Evolutionary conservation across 2,329 filamentous ascomycete genomes (phyloP).

Genomic region (Aspergillus eucalypticola): DNA sequence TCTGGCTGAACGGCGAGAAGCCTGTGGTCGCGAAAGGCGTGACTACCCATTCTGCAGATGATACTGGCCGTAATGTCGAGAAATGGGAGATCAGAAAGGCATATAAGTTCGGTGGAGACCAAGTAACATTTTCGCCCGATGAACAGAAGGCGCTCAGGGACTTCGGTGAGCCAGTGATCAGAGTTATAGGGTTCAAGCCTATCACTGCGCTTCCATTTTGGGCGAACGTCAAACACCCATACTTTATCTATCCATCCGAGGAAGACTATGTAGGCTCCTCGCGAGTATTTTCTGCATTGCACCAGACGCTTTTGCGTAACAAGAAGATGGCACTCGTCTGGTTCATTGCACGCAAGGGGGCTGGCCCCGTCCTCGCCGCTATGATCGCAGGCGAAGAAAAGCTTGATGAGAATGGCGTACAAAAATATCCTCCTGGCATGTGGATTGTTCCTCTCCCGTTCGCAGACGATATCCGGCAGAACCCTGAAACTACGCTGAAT

Average conservation of each 20-base stretch:
- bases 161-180: slow-evolving; percentile 79
- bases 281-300: slow-evolving; percentile 85
- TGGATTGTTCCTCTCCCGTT: slow-evolving; percentile 89
- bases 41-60: slow-evolving; percentile 74
- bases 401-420: slow-evolving; percentile 65
- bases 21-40: slow-evolving; percentile 75
- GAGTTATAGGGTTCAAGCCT: slow-evolving; percentile 92
- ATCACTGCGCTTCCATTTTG: slow-evolving; percentile 72
- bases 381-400: slow-evolving; percentile 73
- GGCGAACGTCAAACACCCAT: slow-evolving; percentile 82
- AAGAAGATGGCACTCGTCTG: slow-evolving; percentile 84
- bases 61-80: slow-evolving; percentile 73
- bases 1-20: slow-evolving; percentile 84
- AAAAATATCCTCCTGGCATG: slow-evolving; percentile 75
- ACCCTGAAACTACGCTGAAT: slow-evolving; percentile 62
- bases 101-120: slow-evolving; percentile 93
- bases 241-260: slow-evolving; percentile 92
- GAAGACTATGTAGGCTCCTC: slow-evolving; percentile 87
- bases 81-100: slow-evolving; percentile 84
- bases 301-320: slow-evolving; percentile 78
- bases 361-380: slow-evolving; percentile 75
- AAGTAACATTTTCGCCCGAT: slow-evolving; percentile 80
- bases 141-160: slow-evolving; percentile 76
- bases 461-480: slow-evolving; percentile 80
- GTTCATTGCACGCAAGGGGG: slow-evolving; percentile 82